Conservation (phyloP, 1,284 basidiomycete species). For the Phenoliferia sp. region DNA sequence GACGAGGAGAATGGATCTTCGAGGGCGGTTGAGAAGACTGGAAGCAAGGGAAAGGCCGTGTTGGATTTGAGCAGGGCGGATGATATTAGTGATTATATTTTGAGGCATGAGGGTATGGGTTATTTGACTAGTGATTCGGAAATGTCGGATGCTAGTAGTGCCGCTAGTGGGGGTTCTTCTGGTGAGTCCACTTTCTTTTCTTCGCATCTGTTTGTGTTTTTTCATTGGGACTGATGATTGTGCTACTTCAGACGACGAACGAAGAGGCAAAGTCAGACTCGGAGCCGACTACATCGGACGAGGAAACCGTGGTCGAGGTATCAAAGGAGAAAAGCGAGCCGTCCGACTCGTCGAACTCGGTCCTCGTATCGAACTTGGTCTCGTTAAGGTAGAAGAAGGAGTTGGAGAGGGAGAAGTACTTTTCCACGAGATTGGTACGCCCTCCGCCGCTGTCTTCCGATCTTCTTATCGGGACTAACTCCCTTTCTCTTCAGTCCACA, state of each 20-base stretch:
- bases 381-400: conserved; percentile 88
- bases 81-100: conserved; percentile 92
- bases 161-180: not conserved
- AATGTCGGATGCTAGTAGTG: conserved; percentile 12
- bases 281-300: conserved; percentile 90
- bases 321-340: conserved; percentile 79
- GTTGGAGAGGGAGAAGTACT: conserved; percentile 57
- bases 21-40: not conserved
- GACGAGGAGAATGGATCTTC: conserved; percentile 1
- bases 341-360: conserved; percentile 91
- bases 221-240: not conserved
- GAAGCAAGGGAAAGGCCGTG: conserved; percentile 43
- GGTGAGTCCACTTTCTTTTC: not conserved
- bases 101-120: conserved; percentile 49
- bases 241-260: conserved; percentile 51
- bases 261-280: conserved; percentile 58
- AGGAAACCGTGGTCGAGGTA: conserved; percentile 61
- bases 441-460: not conserved
- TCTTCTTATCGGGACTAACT: not conserved
- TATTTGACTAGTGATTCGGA: conserved; percentile 65
- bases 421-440: conserved; percentile 61
- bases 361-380: conserved; percentile 84
- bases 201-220: not conserved
- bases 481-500: conserved; percentile 27
- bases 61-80: conserved; percentile 82